Conservation (phyloP, 2,329 filamentous ascomycete genomes). For the Alternaria dauci region DNA sequence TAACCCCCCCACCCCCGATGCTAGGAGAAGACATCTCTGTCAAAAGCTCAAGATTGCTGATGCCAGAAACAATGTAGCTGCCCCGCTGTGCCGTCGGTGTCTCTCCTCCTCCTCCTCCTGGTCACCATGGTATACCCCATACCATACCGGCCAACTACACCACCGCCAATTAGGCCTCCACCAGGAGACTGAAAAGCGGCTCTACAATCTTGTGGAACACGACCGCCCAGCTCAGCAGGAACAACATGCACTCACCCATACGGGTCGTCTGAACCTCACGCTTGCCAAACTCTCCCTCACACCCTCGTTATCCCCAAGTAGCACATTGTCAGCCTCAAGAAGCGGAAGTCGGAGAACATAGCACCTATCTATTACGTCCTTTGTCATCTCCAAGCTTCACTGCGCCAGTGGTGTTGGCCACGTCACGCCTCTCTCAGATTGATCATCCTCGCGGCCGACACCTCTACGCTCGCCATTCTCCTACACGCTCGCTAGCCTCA, state of each 20-base stretch:
- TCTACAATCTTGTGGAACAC: too few relatives aligned
- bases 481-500: too few relatives aligned
- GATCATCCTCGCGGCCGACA: too few relatives aligned
- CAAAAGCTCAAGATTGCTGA: neutral
- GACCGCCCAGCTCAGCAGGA: neutral
- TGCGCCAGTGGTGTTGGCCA: too few relatives aligned
- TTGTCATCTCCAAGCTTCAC: too few relatives aligned
- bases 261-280: neutral
- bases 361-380: conserved; percentile 83
- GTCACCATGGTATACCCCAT: neutral
- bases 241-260: neutral
- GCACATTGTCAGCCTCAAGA: conserved; percentile 78
- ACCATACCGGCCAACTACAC: neutral
- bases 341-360: conserved; percentile 90
- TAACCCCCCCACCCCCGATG: neutral
- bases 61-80: neutral
- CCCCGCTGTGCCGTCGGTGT: neutral
- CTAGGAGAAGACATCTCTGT: neutral
- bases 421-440: too few relatives aligned
- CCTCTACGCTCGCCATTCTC: too few relatives aligned
- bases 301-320: too few relatives aligned
- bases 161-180: too few relatives aligned
- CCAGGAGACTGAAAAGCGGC: too few relatives aligned
- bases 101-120: neutral
- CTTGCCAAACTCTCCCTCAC: too few relatives aligned